Evolutionary conservation across 1,139 yeast genomes (phyloP), one percentile per base, ranked within the genome.

Genomic region (Nakaseomyces kungkrabaensis): DNA sequence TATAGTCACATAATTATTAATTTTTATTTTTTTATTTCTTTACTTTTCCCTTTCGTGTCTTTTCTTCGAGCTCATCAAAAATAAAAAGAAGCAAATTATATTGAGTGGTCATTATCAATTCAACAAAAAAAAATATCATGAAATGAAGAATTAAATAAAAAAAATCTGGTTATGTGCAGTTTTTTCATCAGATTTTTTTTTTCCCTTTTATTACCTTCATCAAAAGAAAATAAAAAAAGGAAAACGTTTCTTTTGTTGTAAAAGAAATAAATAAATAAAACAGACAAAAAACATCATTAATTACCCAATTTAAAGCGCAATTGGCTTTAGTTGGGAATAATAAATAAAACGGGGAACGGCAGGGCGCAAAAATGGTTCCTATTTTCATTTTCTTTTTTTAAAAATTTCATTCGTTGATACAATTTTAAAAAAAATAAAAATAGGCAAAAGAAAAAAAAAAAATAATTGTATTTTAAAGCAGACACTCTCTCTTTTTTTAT

Each of bases 1-100:
- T 22, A 32, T 38, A 49, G n/a, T 34, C 33, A 43, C 37, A 25
- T 36, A 37, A 49, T 47, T 38, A 29, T 29, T 9, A 7, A 6
- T 38, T 26, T 25, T 38, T 38, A 24, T 38, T 26, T 11, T 38
- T 25, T 25, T 33, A 9, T 33, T 33, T 33, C 36, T 11, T 33
- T 33, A 9, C 13, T 8, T 33, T 10, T 33, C 13, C 13, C 13
- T 33, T 5, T n/a, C 36, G 10, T 33, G 10, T 33, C 5, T n/a
- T 33, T 33, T 29, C 31, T 29, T 9, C 9, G 9, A 9, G 31
- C 9, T 9, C 9, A 29, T 9, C 9, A 9, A 29, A 29, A 29
- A 22, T 13, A 22, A 37, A 22, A 17, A 11, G 40, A 17, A 37
- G 26, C 9, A 37, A 11, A 37, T n/a, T 29, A 29, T 29, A 29